These are phyloP conservation scores for Boletus sp. DNA, from an alignment of 1,284 basidiomycete species.

Conservation along the genomic window DNA sequence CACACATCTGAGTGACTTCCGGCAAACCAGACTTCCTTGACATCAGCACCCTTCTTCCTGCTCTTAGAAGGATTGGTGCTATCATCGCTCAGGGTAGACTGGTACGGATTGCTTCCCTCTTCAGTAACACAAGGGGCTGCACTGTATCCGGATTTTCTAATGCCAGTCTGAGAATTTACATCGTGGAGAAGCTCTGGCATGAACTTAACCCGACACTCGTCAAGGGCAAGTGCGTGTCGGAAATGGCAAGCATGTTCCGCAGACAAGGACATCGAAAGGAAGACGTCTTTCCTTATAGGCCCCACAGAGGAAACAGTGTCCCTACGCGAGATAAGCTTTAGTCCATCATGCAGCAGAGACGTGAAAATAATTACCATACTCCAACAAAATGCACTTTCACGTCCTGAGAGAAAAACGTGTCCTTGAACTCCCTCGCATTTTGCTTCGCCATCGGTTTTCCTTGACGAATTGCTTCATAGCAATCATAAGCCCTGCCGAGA, in stretches of 20 bases:
- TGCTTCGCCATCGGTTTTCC: constrained; percentile 19
- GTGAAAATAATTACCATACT: constrained; percentile 38
- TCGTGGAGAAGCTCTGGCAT: constrained; percentile 43
- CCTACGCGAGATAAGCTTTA: constrained; percentile 5
- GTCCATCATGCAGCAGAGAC: not conserved
- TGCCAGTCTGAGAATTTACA: constrained; percentile 21
- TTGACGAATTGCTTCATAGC: constrained; percentile 34
- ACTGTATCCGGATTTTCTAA: constrained; percentile 14
- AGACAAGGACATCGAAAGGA: constrained; percentile 31
- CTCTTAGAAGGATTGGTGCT: not conserved
- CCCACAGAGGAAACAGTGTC: constrained; percentile 43
- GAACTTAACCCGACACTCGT: constrained; percentile 46
- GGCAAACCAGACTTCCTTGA: constrained; percentile 42
- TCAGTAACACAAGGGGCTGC: not conserved
- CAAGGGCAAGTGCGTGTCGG: constrained; percentile 47
- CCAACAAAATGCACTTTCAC: constrained; percentile 45
- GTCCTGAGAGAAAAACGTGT: constrained; percentile 40
- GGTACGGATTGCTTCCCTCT: not conserved
- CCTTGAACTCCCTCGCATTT: constrained; percentile 39
- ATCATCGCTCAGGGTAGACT: not conserved
- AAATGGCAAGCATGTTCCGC: constrained; percentile 40
- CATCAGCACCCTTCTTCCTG: constrained; percentile 7
- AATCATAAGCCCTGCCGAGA: constrained; percentile 42
- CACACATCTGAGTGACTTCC: constrained; percentile 42
- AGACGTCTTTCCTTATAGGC: constrained; percentile 25